Evolutionary conservation across 2,329 filamentous ascomycete genomes (phyloP).

Genomic region (Talaromyces albobiverticillius): DNA sequence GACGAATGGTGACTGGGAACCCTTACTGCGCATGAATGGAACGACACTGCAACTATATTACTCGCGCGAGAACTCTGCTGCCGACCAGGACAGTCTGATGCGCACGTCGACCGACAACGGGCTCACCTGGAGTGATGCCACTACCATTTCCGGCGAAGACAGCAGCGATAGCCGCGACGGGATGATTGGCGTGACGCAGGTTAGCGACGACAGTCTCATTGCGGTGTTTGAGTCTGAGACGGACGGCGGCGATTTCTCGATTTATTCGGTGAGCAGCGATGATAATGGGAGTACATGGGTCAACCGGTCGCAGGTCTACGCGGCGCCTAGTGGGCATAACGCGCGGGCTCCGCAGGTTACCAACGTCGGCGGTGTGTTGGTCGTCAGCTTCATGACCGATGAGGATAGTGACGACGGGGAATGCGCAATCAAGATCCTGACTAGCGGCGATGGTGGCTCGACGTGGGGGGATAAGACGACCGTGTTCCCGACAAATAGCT

Average conservation of each 20-base stretch:
- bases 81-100: slow-evolving; percentile 14
- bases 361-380: slow-evolving; percentile 12
- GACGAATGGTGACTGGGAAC: slow-evolving; percentile 12
- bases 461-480: slow-evolving; percentile 11
- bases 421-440: slow-evolving; percentile 9
- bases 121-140: slow-evolving; percentile 5
- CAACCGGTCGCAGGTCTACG: slow-evolving; percentile 8
- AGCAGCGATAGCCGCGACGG: slow-evolving; percentile 7
- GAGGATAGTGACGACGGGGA: slow-evolving; percentile 3
- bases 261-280: slow-evolving; percentile 10
- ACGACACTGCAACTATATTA: slow-evolving; percentile 11
- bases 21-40: slow-evolving; percentile 10
- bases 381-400: slow-evolving; percentile 12
- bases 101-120: slow-evolving; percentile 11
- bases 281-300: slow-evolving; percentile 9
- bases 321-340: slow-evolving; percentile 1
- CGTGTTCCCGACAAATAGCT: background rate
- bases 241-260: slow-evolving; percentile 1
- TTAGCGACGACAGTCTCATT: slow-evolving; percentile 4
- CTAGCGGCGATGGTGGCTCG: slow-evolving; percentile 8
- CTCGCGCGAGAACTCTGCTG: slow-evolving; percentile 7
- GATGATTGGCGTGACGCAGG: slow-evolving; percentile 9
- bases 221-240: slow-evolving; percentile 10
- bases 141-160: slow-evolving; percentile 3
- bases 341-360: slow-evolving; percentile 10